These are phyloP conservation scores for Pichia paraexigua DNA, from an alignment of 805 yeast genomes.

Conservation along the genomic window DNA sequence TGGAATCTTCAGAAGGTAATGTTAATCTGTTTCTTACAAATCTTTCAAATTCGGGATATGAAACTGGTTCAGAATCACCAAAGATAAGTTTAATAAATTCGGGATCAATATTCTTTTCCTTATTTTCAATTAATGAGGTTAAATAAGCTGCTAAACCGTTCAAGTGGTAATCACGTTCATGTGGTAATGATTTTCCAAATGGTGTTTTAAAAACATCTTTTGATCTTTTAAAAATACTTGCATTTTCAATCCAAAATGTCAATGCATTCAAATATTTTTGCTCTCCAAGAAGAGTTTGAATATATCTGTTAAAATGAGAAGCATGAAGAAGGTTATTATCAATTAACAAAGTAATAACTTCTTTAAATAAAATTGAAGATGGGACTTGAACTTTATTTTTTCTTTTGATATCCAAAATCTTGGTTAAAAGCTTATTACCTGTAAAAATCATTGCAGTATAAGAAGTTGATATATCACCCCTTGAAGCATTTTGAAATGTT, in stretches of 20 bases:
- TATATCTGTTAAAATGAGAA: constrained; percentile 22
- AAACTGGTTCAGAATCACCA: background rate
- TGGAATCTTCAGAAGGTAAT: constrained; percentile 6
- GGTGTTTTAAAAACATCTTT: constrained; percentile 9
- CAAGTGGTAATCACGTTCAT: constrained; percentile 8
- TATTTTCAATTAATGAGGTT: constrained; percentile 14
- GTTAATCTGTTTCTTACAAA: background rate
- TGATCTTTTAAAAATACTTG: constrained; percentile 20
- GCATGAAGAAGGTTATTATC: constrained; percentile 17
- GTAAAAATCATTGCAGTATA: background rate
- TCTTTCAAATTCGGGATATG: background rate
- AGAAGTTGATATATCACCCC: background rate
- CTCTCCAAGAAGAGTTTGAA: constrained; percentile 18
- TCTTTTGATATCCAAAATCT: constrained; percentile 6
- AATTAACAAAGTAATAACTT: constrained; percentile 15
- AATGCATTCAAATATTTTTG: constrained; percentile 21
- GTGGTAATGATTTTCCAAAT: background rate
- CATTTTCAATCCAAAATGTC: constrained; percentile 22
- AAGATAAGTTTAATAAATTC: constrained; percentile 18
- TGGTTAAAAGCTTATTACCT: constrained; percentile 7
- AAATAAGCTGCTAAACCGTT: constrained; percentile 15
- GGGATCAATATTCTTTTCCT: constrained; percentile 12
- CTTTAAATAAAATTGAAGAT: constrained; percentile 18
- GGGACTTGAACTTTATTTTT: constrained; percentile 13
- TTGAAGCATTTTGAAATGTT: constrained; percentile 2